phyloP scores from a whole-genome alignment of 176 grass and related monocot genomes.

The Oryza glumipatula region DNA sequence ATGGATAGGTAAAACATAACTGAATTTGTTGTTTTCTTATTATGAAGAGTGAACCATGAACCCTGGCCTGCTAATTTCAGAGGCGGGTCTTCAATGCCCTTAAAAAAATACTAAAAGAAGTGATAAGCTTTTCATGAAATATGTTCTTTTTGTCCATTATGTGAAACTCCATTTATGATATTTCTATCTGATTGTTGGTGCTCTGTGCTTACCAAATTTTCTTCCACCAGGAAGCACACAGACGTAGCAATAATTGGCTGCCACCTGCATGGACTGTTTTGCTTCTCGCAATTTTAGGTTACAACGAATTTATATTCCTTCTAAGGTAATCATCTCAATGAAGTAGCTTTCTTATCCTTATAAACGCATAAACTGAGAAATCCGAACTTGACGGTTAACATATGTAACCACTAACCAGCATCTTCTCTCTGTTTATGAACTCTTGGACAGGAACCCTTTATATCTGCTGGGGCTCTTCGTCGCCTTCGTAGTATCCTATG shows the following conservation, averaged over 20 bases:
- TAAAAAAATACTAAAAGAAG: not conserved
- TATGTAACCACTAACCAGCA: not conserved
- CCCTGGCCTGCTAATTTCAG: not conserved
- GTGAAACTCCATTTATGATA: conserved; percentile 31
- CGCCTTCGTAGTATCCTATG: conserved; percentile 61
- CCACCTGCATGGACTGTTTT: conserved; percentile 79
- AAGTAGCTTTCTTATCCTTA: conserved; percentile 14
- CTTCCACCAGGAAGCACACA: conserved; percentile 64
- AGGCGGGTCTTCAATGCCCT: not conserved
- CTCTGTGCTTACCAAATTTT: conserved; percentile 8
- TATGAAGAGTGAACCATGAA: not conserved
- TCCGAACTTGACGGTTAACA: conserved; percentile 16
- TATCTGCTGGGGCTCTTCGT: conserved; percentile 69
- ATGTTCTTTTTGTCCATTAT: not conserved
- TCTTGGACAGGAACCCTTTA: conserved; percentile 75
- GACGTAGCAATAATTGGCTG: conserved; percentile 54
- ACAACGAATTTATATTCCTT: conserved; percentile 87
- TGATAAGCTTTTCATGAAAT: not conserved
- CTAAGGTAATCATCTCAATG: conserved; percentile 56
- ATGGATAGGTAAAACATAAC: not conserved
- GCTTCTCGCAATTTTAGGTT: conserved; percentile 69
- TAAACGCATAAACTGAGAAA: not conserved
- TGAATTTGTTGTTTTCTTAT: conserved; percentile 30
- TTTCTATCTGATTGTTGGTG: not conserved
- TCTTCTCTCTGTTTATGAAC: conserved; percentile 43